A percentile compares a stretch with the other conserved stretches of the same genome.
Evolutionary conservation across 129 eudicot species (phyloP).

Genomic region (Dittrichia graveolens): DNA sequence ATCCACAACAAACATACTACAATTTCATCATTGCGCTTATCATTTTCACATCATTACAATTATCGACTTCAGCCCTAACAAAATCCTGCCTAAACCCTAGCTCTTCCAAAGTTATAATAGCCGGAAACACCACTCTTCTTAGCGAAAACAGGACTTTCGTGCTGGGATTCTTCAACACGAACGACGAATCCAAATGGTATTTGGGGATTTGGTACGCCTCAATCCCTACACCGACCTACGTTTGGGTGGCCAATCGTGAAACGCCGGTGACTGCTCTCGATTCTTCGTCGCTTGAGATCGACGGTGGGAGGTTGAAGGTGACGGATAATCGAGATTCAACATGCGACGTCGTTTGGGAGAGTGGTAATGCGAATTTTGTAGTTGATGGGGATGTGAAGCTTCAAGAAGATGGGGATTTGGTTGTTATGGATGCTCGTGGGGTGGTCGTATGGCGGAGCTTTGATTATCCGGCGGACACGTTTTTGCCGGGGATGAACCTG

Average conservation of each 20-base stretch:
- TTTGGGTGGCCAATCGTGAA: slow-evolving; percentile 90
- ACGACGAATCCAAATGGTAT: slow-evolving; percentile 51
- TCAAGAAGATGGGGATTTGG: slow-evolving; percentile 70
- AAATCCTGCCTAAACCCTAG: slow-evolving; percentile 23
- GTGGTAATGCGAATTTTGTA: slow-evolving; percentile 24
- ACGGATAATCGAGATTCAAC: slow-evolving; percentile 29
- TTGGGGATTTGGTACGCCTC: slow-evolving; percentile 79
- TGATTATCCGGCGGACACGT: slow-evolving; percentile 79
- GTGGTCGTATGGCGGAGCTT: slow-evolving; percentile 71
- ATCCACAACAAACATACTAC: not conserved
- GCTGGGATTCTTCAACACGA: slow-evolving; percentile 60
- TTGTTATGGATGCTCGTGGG: slow-evolving; percentile 35
- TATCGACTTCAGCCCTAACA: slow-evolving; percentile 13
- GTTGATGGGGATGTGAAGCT: slow-evolving; percentile 43
- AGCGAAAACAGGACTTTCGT: slow-evolving; percentile 62
- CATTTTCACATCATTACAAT: not conserved
- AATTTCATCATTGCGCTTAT: slow-evolving; percentile 17
- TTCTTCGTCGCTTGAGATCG: slow-evolving; percentile 41
- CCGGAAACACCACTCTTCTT: slow-evolving; percentile 50
- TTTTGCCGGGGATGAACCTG: slow-evolving; percentile 91
- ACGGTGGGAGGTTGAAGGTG: slow-evolving; percentile 50
- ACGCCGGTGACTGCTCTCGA: slow-evolving; percentile 39
- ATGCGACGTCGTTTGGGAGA: slow-evolving; percentile 51
- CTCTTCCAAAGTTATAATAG: slow-evolving; percentile 34
- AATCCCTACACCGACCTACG: slow-evolving; percentile 71